Conservation (phyloP, 2,329 filamentous ascomycete genomes). For the Pestalotiopsis sp. region DNA sequence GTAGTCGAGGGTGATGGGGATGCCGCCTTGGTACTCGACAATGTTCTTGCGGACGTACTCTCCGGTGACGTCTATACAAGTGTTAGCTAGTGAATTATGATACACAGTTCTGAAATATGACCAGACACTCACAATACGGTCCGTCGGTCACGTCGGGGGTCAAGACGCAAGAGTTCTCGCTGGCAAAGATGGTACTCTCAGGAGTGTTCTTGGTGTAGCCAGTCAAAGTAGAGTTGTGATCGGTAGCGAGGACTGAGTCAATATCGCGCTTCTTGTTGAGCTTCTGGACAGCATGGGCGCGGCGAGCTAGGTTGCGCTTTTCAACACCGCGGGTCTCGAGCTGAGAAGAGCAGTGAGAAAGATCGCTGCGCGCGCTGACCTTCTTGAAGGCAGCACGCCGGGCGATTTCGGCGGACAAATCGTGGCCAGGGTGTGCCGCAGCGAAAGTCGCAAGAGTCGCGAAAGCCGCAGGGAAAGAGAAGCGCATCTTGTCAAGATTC, state of each 20-base stretch:
- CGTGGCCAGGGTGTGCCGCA: conserved; percentile 53
- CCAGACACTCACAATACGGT: conserved; percentile 47
- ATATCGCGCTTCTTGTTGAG: conserved; percentile 32
- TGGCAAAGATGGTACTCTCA: conserved; percentile 37
- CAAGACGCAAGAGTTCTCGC: conserved; percentile 48
- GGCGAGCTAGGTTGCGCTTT: conserved; percentile 45
- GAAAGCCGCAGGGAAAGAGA: background rate
- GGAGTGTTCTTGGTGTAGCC: conserved; percentile 37
- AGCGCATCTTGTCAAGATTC: background rate
- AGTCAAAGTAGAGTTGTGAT: conserved; percentile 33
- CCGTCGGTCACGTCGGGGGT: conserved; percentile 57
- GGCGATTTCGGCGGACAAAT: conserved; percentile 48
- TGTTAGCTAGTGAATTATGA: background rate
- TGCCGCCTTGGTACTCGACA: conserved; percentile 47
- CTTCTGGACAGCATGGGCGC: conserved; percentile 39
- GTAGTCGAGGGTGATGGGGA: conserved; percentile 52
- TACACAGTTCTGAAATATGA: fast-evolving
- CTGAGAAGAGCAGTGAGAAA: conserved; percentile 48
- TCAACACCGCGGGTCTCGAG: conserved; percentile 50
- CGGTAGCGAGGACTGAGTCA: conserved; percentile 21
- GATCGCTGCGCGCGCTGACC: conserved; percentile 40
- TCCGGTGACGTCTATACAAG: conserved; percentile 44
- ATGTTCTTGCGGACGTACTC: conserved; percentile 53
- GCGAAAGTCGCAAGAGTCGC: conserved; percentile 17
- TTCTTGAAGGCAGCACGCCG: conserved; percentile 50